Conservation (phyloP, 306 rosid genomes). For the Quercus suber region DNA sequence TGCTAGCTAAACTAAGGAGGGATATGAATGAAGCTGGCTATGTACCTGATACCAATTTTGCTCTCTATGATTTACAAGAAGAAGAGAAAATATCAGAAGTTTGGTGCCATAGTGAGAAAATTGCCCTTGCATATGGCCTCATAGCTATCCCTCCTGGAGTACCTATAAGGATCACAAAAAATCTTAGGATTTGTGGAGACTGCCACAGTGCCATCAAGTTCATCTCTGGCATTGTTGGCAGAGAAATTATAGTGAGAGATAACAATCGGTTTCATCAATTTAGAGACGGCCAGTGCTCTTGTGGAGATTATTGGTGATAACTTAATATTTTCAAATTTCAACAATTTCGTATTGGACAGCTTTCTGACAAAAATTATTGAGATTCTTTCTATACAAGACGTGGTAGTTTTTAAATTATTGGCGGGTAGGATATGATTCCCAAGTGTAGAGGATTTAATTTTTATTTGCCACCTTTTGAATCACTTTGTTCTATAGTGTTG, state of each 20-base stretch:
- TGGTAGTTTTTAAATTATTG: neutral
- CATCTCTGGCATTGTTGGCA: constrained; percentile 58
- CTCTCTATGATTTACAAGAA: constrained; percentile 72
- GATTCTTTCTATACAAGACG: neutral
- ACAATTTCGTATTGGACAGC: neutral
- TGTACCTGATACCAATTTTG: constrained; percentile 56
- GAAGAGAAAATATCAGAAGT: constrained; percentile 76
- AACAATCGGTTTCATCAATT: constrained; percentile 25
- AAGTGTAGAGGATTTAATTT: neutral
- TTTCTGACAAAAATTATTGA: neutral
- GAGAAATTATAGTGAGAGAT: constrained; percentile 72
- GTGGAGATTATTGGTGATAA: constrained; percentile 67
- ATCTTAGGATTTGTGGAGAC: constrained; percentile 51
- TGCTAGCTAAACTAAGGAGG: constrained; percentile 51
- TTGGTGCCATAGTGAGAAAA: constrained; percentile 80
- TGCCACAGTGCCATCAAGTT: constrained; percentile 50
- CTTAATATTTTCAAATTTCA: neutral
- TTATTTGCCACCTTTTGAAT: neutral
- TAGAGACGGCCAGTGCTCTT: no score
- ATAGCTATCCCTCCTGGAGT: constrained; percentile 62
- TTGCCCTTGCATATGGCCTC: constrained; percentile 80
- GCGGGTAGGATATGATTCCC: neutral
- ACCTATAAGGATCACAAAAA: constrained; percentile 66
- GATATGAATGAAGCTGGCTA: constrained; percentile 70
- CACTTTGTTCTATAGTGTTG: neutral